A percentile compares a stretch with the other conserved stretches of the same genome.
Conservation (phyloP, 2,329 filamentous ascomycete species). For the Rutstroemia sydowiana region DNA sequence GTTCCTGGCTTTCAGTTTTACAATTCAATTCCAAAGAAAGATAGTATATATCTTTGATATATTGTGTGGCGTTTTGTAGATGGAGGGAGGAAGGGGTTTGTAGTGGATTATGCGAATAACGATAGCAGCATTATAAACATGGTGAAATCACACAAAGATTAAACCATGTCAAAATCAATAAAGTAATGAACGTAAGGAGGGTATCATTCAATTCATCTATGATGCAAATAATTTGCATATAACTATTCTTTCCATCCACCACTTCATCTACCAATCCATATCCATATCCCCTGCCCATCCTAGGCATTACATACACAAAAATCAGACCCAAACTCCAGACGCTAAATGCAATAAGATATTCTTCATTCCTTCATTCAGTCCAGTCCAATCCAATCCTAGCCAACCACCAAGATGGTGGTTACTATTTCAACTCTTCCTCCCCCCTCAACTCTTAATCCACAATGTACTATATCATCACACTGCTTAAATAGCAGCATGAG, state of each 20-base stretch:
- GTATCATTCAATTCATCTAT: slow-evolving; percentile 10
- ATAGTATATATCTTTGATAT: too few species aligned
- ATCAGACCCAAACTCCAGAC: slow-evolving; percentile 6
- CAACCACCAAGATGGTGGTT: background rate
- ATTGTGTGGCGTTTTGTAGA: too few species aligned
- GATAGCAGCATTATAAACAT: too few species aligned
- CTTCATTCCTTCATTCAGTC: background rate
- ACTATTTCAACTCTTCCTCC: background rate
- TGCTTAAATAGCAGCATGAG: slow-evolving; percentile 44
- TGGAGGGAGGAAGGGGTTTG: too few species aligned
- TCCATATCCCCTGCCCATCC: background rate
- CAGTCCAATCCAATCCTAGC: background rate
- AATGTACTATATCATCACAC: background rate
- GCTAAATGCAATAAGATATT: slow-evolving; percentile 7
- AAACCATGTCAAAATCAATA: too few species aligned
- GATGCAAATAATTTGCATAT: background rate
- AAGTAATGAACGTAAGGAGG: background rate
- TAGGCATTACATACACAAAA: slow-evolving; percentile 3
- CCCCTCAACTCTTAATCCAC: background rate
- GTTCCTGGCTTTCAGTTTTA: too few species aligned
- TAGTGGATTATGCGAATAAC: too few species aligned
- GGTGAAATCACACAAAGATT: too few species aligned
- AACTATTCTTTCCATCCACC: background rate
- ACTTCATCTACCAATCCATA: background rate
- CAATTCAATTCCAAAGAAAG: too few species aligned